Conservation (phyloP, 140 eudicot genomes). For the Oenanthe javanica region DNA sequence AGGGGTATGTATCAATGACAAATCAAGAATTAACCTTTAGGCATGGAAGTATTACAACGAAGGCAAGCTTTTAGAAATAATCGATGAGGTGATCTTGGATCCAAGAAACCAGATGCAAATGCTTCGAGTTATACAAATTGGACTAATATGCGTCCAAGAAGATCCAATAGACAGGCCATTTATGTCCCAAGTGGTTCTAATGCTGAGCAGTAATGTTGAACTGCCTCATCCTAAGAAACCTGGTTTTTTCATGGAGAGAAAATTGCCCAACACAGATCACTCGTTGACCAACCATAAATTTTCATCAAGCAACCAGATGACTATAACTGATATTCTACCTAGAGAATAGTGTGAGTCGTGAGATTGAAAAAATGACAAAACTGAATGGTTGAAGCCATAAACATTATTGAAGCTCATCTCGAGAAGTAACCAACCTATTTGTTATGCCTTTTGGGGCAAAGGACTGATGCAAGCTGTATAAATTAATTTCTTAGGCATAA, state of each 20-base stretch:
- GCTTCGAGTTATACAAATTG: background rate
- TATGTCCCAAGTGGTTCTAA: background rate
- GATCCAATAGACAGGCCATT: background rate
- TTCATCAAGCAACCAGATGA: background rate
- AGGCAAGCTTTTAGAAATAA: background rate
- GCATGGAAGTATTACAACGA: slow-evolving; percentile 1
- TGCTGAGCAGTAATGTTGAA: background rate
- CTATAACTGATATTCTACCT: background rate
- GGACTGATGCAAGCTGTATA: background rate
- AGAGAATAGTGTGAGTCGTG: background rate
- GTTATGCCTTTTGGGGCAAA: background rate
- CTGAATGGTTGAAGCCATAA: background rate
- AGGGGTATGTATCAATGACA: background rate
- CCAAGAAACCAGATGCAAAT: background rate
- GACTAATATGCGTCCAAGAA: background rate
- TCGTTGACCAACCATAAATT: background rate
- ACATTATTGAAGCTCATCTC: background rate
- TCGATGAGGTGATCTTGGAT: background rate
- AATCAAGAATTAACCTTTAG: background rate
- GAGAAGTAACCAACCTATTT: background rate
- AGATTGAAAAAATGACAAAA: background rate
- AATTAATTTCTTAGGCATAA: too few relatives aligned
- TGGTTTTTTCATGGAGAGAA: background rate
- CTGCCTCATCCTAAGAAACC: background rate
- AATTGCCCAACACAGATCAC: background rate